Conservation (phyloP, 371 early-diverging fungal species). For the Mucor circinelloides region DNA sequence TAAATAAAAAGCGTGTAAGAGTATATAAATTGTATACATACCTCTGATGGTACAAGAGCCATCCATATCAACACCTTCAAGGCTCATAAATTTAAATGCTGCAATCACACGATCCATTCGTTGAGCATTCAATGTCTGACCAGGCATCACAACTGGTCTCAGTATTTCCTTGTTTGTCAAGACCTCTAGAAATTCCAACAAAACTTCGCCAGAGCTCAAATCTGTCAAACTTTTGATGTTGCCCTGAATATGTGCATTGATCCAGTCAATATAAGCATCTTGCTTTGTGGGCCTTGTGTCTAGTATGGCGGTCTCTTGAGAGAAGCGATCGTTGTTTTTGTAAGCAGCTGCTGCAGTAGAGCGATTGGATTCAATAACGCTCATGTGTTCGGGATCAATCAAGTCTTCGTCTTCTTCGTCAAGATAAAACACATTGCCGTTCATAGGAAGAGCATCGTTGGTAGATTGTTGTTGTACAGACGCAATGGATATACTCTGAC, state of each 20-base stretch:
- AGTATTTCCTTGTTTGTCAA: constrained; percentile 51
- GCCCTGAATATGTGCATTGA: constrained; percentile 49
- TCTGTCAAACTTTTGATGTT: constrained; percentile 35
- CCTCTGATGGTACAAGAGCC: constrained; percentile 59
- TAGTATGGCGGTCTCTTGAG: neutral
- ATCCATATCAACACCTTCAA: constrained; percentile 56
- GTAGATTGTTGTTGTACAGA: neutral
- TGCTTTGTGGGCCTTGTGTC: constrained; percentile 6
- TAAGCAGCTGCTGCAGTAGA: neutral
- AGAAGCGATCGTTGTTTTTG: neutral
- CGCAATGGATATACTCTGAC: neutral
- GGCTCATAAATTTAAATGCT: constrained; percentile 67
- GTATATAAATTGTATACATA: too few species aligned
- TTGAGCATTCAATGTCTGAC: constrained; percentile 30
- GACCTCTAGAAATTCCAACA: constrained; percentile 53
- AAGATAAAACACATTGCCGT: constrained; percentile 7
- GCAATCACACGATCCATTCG: constrained; percentile 57
- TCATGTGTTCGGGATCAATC: constrained; percentile 47
- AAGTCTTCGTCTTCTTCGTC: constrained; percentile 49
- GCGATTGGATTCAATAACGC: constrained; percentile 16
- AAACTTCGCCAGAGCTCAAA: constrained; percentile 51
- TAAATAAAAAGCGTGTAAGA: neutral
- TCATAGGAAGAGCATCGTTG: neutral
- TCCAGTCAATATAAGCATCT: constrained; percentile 54
- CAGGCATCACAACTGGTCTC: constrained; percentile 9